phyloP scores from a whole-genome alignment of 129 eudicot genomes.

The Tanacetum coccineum region DNA sequence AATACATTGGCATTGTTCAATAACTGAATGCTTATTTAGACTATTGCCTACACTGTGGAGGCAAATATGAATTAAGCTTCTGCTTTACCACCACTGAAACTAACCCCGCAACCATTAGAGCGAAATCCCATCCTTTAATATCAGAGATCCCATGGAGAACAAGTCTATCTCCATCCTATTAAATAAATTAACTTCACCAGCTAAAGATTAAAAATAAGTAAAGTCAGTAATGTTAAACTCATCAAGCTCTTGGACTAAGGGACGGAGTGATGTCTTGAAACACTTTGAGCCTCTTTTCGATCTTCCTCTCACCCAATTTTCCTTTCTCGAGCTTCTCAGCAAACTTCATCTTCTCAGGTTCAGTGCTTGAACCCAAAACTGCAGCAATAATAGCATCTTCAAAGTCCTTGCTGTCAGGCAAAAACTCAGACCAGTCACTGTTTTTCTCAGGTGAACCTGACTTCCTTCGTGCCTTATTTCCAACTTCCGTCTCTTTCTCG shows the following conservation, averaged over 20 bases:
- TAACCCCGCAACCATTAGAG: neutral
- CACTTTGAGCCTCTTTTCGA: conserved; percentile 84
- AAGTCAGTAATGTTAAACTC: conserved; percentile 16
- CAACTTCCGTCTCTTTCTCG: conserved; percentile 29
- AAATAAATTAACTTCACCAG: conserved; percentile 2
- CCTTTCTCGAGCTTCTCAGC: conserved; percentile 29
- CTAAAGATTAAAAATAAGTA: conserved; percentile 9
- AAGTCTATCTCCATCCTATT: conserved; percentile 83
- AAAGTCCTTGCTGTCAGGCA: conserved; percentile 80
- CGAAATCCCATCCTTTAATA: neutral
- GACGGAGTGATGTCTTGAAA: conserved; percentile 80
- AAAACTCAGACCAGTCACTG: conserved; percentile 39
- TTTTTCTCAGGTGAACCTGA: conserved; percentile 42
- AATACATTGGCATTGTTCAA: conserved; percentile 20
- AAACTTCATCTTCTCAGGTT: conserved; percentile 26
- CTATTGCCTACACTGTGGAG: conserved; percentile 25
- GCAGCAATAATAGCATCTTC: conserved; percentile 90
- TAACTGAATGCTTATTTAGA: conserved; percentile 18
- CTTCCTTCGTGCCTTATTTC: conserved; percentile 48
- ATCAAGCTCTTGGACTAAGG: conserved; percentile 75
- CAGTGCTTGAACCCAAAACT: conserved; percentile 47
- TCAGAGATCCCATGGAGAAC: conserved; percentile 52
- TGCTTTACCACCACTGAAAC: neutral
- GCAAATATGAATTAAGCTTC: conserved; percentile 20
- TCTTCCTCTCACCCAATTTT: conserved; percentile 33